phyloP scores from a whole-genome alignment of 768 basidiomycete species.

The Leucogyrophana mollusca region DNA sequence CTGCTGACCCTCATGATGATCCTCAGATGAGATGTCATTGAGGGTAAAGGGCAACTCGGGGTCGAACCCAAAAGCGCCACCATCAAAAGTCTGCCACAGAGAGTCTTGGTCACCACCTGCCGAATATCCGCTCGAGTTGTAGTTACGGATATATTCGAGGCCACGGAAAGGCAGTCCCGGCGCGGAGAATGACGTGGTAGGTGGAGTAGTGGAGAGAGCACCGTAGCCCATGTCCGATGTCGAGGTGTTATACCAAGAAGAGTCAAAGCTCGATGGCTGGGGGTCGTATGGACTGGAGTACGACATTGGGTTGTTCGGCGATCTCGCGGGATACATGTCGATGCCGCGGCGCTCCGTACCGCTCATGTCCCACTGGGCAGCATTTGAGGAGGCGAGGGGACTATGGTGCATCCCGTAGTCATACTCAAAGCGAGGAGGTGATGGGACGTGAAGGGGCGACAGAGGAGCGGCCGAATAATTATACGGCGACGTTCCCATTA shows the following conservation, averaged over 20 bases:
- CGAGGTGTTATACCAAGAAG: constrained; percentile 31
- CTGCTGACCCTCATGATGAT: constrained; percentile 22
- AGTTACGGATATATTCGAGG: constrained; percentile 81
- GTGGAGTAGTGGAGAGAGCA: constrained; percentile 56
- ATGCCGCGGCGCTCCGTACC: constrained; percentile 36
- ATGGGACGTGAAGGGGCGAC: constrained; percentile 50
- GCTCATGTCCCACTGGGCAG: constrained; percentile 46
- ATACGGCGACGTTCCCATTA: constrained; percentile 44
- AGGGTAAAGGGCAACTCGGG: constrained; percentile 75
- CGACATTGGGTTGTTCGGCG: constrained; percentile 32
- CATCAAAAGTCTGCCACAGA: constrained; percentile 64
- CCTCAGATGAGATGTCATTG: constrained; percentile 31
- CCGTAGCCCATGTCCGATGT: constrained; percentile 38
- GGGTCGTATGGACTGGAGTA: constrained; percentile 45
- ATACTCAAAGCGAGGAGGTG: constrained; percentile 47
- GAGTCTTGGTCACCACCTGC: constrained; percentile 36
- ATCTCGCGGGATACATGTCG: constrained; percentile 43
- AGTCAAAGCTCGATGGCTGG: constrained; percentile 40
- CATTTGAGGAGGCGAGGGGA: constrained; percentile 19
- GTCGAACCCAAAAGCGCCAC: constrained; percentile 70
- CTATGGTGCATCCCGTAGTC: constrained; percentile 46
- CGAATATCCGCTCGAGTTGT: constrained; percentile 46
- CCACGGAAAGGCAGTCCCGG: constrained; percentile 82
- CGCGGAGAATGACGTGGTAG: constrained; percentile 63
- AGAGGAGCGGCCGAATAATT: constrained; percentile 44